Percentiles rank a stretch among this genome's conserved stretches.
These are phyloP conservation scores for Bruguiera parviflora DNA, from an alignment of 345 rosid species.

Conservation along the genomic window DNA sequence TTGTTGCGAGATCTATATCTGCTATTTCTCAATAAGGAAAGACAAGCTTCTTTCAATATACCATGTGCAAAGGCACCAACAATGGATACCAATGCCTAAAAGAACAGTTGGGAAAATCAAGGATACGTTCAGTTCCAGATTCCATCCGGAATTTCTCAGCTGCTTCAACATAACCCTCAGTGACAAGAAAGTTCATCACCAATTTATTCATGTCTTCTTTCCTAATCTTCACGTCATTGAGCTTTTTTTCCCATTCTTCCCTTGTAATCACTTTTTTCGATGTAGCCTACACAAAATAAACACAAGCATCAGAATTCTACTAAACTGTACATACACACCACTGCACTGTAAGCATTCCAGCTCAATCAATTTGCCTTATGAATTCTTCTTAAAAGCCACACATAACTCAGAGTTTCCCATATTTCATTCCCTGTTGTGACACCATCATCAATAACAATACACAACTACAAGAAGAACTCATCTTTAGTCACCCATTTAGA, in stretches of 20 bases:
- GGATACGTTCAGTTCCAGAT: constrained; percentile 97
- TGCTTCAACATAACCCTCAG: constrained; percentile 95
- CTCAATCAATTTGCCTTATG: neutral
- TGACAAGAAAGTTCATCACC: constrained; percentile 97
- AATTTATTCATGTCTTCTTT: constrained; percentile 95
- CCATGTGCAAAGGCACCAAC: neutral
- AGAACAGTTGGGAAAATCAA: neutral
- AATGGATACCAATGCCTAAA: constrained; percentile 1
- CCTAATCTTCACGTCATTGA: constrained; percentile 74
- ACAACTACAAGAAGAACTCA: no score
- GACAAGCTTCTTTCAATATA: neutral
- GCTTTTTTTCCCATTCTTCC: constrained; percentile 94
- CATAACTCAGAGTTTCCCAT: neutral
- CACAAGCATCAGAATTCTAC: neutral
- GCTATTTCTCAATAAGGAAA: constrained; percentile 65
- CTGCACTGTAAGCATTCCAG: neutral
- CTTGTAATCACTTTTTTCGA: constrained; percentile 69
- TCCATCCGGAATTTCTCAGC: constrained; percentile 87
- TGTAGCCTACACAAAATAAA: constrained; percentile 38
- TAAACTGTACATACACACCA: neutral
- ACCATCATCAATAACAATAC: neutral
- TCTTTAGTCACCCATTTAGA: neutral
- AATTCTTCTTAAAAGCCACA: no score
- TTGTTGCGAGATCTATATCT: constrained; percentile 90
- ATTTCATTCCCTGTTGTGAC: neutral